phyloP scores from a whole-genome alignment of 2,329 filamentous ascomycete species.

The Kalaharituber pfeilii region DNA sequence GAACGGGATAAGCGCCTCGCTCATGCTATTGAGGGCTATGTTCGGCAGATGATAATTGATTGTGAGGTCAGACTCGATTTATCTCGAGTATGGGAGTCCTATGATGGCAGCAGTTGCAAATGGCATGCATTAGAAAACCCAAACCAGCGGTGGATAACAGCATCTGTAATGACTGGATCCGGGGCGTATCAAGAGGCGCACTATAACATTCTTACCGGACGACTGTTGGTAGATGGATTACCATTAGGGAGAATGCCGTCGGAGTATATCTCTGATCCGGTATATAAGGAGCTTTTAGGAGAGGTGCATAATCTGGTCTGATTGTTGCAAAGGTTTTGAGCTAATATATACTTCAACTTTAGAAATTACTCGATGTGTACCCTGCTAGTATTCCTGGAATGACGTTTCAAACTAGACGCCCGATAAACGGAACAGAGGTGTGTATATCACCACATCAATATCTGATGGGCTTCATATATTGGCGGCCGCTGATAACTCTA shows the following conservation, averaged over 20 bases:
- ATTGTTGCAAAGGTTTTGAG: background rate
- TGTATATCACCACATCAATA: conserved; percentile 9
- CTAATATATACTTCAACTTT: background rate
- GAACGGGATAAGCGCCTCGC: conserved; percentile 18
- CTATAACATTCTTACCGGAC: conserved; percentile 36
- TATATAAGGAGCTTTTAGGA: conserved; percentile 33
- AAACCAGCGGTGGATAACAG: background rate
- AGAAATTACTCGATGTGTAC: conserved; percentile 25
- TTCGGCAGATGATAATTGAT: conserved; percentile 16
- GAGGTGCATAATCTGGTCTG: conserved; percentile 30
- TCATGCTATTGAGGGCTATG: conserved; percentile 14
- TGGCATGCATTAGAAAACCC: background rate
- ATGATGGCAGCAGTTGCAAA: background rate
- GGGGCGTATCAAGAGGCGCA: conserved; percentile 26
- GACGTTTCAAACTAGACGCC: conserved; percentile 24
- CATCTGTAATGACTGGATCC: conserved; percentile 15
- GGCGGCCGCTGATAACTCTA: background rate
- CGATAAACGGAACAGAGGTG: background rate
- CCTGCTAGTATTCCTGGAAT: conserved; percentile 26
- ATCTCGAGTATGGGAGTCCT: conserved; percentile 19
- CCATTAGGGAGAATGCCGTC: conserved; percentile 34
- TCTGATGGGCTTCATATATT: conserved; percentile 22
- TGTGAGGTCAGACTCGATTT: conserved; percentile 20
- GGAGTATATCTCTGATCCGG: conserved; percentile 29
- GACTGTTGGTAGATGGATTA: conserved; percentile 36